These are phyloP conservation scores for Sporothrix luriei DNA, from an alignment of 2,329 filamentous ascomycete genomes.

Conservation along the genomic window DNA sequence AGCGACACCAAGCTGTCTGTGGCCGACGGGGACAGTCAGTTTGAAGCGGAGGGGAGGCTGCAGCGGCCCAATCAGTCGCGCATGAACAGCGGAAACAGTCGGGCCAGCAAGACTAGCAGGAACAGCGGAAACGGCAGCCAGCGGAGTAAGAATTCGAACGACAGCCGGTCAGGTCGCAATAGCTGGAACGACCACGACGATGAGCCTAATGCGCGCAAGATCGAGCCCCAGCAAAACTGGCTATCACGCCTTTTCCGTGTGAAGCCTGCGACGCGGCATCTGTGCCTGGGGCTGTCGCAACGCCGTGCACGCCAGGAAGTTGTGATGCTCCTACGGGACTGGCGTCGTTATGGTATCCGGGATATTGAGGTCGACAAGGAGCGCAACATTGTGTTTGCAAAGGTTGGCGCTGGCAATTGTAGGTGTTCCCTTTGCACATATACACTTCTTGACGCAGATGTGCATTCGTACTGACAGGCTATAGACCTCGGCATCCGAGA, in stretches of 20 bases:
- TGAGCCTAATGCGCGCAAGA: conserved; percentile 54
- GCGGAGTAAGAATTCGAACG: conserved; percentile 28
- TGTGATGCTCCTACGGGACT: conserved; percentile 72
- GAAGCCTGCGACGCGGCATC: conserved; percentile 73
- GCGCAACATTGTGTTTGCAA: conserved; percentile 76
- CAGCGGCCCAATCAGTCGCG: conserved; percentile 34
- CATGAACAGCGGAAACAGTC: conserved; percentile 34
- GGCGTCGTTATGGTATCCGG: conserved; percentile 78
- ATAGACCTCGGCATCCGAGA: conserved; percentile 75
- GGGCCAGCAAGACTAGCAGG: conserved; percentile 18
- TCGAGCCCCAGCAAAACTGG: conserved; percentile 78
- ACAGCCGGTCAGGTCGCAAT: conserved; percentile 12
- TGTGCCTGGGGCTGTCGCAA: conserved; percentile 75
- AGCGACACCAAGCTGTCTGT: conserved; percentile 50
- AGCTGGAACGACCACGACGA: conserved; percentile 40
- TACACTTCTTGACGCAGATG: background rate
- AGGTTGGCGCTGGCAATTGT: conserved; percentile 78
- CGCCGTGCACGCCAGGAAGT: conserved; percentile 77
- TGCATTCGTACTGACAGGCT: background rate
- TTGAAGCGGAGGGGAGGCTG: conserved; percentile 26
- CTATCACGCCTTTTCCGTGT: conserved; percentile 85
- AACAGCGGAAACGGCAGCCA: conserved; percentile 29
- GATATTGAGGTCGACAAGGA: conserved; percentile 78
- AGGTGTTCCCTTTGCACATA: conserved; percentile 45
- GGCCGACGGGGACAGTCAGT: conserved; percentile 43